phyloP scores from a whole-genome alignment of 192 early-diverging fungal genomes.

The Umbelopsis isabellina region DNA sequence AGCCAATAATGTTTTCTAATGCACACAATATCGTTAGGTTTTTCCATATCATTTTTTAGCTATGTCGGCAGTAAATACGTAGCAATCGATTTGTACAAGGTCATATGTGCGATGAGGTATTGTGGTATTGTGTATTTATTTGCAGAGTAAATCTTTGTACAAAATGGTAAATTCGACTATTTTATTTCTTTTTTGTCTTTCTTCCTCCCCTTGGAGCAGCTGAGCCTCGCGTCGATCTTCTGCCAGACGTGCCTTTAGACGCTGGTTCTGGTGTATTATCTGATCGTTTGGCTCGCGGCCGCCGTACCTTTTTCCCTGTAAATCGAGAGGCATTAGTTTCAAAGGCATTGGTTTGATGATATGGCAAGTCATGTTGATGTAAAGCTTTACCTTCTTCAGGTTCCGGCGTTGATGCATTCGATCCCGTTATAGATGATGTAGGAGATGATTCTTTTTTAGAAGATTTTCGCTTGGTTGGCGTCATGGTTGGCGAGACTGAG shows the following conservation, averaged over 20 bases:
- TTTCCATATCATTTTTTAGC: background rate
- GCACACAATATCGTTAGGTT: background rate
- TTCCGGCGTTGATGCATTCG: constrained; percentile 53
- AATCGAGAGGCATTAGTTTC: background rate
- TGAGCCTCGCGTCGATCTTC: constrained; percentile 24
- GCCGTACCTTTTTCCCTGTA: constrained; percentile 26
- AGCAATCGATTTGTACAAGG: no score
- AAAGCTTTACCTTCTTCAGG: constrained; percentile 50
- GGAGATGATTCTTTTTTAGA: constrained; percentile 50
- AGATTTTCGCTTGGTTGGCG: constrained; percentile 37
- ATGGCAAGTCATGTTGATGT: background rate
- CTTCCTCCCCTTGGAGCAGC: constrained; percentile 19
- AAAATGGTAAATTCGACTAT: no score
- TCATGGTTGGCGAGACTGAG: constrained; percentile 35
- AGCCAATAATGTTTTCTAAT: background rate
- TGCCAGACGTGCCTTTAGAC: constrained; percentile 20
- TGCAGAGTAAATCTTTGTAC: no score
- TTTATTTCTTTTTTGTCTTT: constrained; percentile 28
- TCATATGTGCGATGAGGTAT: no score
- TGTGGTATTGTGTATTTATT: no score
- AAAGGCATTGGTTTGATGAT: background rate
- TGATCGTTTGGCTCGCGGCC: constrained; percentile 24
- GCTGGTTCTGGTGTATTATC: constrained; percentile 35
- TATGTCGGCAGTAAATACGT: background rate
- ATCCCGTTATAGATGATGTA: constrained; percentile 46